Percentiles rank a stretch among this genome's conserved stretches.
These are phyloP conservation scores for Macrolepiota dolichaula DNA, from an alignment of 768 basidiomycete genomes.

Conservation along the genomic window DNA sequence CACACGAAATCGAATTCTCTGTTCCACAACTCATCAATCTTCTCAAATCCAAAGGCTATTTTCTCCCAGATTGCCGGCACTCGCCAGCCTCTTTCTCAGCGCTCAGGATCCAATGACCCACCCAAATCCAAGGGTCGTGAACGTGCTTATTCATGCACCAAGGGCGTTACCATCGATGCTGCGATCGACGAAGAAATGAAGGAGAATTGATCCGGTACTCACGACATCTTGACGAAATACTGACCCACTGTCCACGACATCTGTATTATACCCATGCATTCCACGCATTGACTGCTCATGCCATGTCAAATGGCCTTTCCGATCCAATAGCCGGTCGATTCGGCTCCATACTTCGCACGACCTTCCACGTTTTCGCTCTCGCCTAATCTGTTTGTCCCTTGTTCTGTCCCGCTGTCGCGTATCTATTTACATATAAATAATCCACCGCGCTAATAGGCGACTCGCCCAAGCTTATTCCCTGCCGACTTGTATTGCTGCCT, in stretches of 20 bases:
- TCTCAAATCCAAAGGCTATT: slow-evolving; percentile 2
- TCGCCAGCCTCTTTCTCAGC: not conserved
- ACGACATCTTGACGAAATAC: not conserved
- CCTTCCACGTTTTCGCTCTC: not conserved
- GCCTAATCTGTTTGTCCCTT: not conserved
- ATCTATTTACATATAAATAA: not conserved
- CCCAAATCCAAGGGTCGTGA: slow-evolving; percentile 22
- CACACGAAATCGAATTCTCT: slow-evolving; percentile 15
- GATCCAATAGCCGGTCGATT: not conserved
- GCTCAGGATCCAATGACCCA: not conserved
- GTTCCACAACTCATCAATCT: slow-evolving; percentile 3
- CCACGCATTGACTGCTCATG: not conserved
- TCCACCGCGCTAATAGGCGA: not conserved
- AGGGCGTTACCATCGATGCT: slow-evolving; percentile 21
- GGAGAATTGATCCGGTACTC: slow-evolving; percentile 25
- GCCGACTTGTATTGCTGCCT: not conserved
- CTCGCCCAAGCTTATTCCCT: not conserved
- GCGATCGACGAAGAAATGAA: slow-evolving; percentile 41
- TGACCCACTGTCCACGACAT: not conserved
- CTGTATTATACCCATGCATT: not conserved
- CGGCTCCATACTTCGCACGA: not conserved
- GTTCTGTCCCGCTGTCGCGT: not conserved
- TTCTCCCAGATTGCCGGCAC: slow-evolving; percentile 9
- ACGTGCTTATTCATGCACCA: slow-evolving; percentile 29
- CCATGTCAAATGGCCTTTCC: not conserved